Conservation (phyloP, 139 green algal genomes). For the Micractinium sp. region DNA sequence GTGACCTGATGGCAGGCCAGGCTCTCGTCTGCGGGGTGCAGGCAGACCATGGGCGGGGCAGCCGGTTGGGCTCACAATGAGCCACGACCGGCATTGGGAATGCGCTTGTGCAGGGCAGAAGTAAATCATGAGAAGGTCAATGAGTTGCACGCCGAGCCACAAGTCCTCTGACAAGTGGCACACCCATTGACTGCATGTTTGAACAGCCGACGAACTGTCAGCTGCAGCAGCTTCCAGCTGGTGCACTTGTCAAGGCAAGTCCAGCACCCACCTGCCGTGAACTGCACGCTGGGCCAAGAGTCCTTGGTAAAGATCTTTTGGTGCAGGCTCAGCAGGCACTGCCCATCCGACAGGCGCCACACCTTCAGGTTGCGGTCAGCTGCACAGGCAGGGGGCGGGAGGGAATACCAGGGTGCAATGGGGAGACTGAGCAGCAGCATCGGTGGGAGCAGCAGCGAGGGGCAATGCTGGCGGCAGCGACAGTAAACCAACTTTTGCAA, state of each 20-base stretch:
- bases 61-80: too few relatives aligned
- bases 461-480: too few relatives aligned
- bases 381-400: background rate
- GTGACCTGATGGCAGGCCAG: conserved; percentile 72
- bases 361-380: conserved; percentile 52
- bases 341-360: conserved; percentile 58
- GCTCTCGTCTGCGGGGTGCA: conserved; percentile 61
- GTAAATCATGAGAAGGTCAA: background rate
- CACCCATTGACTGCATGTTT: background rate
- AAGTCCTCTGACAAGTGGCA: too few relatives aligned
- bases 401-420: background rate
- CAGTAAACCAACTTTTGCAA: too few relatives aligned
- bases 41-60: background rate
- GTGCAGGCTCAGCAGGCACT: conserved; percentile 55
- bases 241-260: too few relatives aligned
- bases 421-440: background rate
- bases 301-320: conserved; percentile 74
- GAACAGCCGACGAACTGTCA: background rate
- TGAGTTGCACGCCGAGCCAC: background rate
- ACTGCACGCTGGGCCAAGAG: conserved; percentile 85
- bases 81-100: too few relatives aligned
- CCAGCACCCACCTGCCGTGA: conserved; percentile 40
- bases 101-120: background rate
- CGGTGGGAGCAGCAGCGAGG: background rate
- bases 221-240: too few relatives aligned